Percentiles rank a stretch among this genome's conserved stretches.
Evolutionary conservation across 2,329 filamentous ascomycete species (phyloP).

Genomic region (Colletotrichum endophyticum): DNA sequence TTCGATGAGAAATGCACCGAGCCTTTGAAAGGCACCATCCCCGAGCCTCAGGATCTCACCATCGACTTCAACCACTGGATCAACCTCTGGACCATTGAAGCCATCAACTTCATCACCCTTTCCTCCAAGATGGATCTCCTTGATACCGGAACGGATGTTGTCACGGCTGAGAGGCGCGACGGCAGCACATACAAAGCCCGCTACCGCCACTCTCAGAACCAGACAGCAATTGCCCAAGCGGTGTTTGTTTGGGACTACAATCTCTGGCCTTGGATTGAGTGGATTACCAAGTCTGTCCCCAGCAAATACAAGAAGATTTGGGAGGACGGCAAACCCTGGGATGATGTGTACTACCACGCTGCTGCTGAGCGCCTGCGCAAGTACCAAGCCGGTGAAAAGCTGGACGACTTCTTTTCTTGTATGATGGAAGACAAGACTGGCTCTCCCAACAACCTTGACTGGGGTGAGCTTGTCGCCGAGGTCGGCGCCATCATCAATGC

Average conservation of each 20-base stretch:
- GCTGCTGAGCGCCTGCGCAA: constrained; percentile 28
- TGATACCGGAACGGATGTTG: constrained; percentile 50
- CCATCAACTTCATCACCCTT: constrained; percentile 61
- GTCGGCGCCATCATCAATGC: constrained; percentile 57
- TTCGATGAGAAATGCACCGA: constrained; percentile 46
- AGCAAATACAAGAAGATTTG: constrained; percentile 41
- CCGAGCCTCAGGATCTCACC: constrained; percentile 41
- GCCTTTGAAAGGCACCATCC: constrained; percentile 33
- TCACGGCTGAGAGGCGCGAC: constrained; percentile 46
- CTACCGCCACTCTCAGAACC: constrained; percentile 55
- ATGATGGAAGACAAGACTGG: constrained; percentile 30
- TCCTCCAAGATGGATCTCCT: constrained; percentile 55
- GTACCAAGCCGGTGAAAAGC: constrained; percentile 55
- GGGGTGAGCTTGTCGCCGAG: constrained; percentile 64
- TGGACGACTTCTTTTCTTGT: constrained; percentile 40
- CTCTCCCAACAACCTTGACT: constrained; percentile 49
- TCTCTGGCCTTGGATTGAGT: neutral
- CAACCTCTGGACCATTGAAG: constrained; percentile 62
- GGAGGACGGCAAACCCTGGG: constrained; percentile 44
- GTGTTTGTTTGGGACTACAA: neutral
- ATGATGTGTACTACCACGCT: constrained; percentile 44
- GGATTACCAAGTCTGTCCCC: constrained; percentile 33
- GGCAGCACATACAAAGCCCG: constrained; percentile 49
- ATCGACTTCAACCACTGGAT: constrained; percentile 56
- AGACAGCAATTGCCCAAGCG: constrained; percentile 40